Evolutionary conservation across 768 basidiomycete species (phyloP).

Genomic region (Tremella fuciformis): DNA sequence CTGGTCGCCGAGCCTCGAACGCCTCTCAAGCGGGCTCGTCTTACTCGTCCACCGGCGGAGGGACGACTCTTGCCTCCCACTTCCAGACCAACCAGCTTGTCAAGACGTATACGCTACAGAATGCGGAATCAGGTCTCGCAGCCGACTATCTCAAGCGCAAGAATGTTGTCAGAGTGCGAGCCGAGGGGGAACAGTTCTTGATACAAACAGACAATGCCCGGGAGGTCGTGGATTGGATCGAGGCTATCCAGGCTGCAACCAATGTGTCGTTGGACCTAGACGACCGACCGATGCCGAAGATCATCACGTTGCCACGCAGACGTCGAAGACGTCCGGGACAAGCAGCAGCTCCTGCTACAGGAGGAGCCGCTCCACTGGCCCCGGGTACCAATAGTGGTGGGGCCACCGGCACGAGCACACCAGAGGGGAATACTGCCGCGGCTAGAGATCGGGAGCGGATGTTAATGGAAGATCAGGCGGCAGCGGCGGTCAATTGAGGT

Average conservation of each 20-base stretch:
- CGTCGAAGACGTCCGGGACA: slow-evolving; percentile 33
- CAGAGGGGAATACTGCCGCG: slow-evolving; percentile 38
- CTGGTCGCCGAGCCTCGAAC: slow-evolving; percentile 18
- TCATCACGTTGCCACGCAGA: slow-evolving; percentile 54
- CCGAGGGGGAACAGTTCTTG: slow-evolving; percentile 96
- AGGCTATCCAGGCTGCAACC: slow-evolving; percentile 87
- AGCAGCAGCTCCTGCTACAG: slow-evolving; percentile 17
- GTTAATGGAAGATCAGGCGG: slow-evolving; percentile 44
- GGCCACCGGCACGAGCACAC: slow-evolving; percentile 29
- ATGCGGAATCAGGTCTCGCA: slow-evolving; percentile 89
- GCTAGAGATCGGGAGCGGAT: slow-evolving; percentile 36
- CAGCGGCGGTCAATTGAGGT: neutral
- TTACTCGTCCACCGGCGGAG: slow-evolving; percentile 3
- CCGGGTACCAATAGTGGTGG: slow-evolving; percentile 12
- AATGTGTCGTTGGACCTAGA: slow-evolving; percentile 92
- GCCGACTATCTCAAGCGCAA: slow-evolving; percentile 91
- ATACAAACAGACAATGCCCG: slow-evolving; percentile 80
- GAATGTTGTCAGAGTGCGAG: slow-evolving; percentile 85
- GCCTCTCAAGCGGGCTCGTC: slow-evolving; percentile 8
- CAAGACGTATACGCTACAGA: slow-evolving; percentile 73
- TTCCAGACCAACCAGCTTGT: slow-evolving; percentile 57
- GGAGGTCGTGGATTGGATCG: slow-evolving; percentile 91
- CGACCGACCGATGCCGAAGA: slow-evolving; percentile 84
- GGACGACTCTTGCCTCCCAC: slow-evolving; percentile 28
- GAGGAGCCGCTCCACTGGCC: slow-evolving; percentile 5